Percentiles rank a stretch among this genome's conserved stretches.
These are phyloP conservation scores for Mollisia scopiformis DNA, from an alignment of 2,329 filamentous ascomycete species.

Conservation along the genomic window DNA sequence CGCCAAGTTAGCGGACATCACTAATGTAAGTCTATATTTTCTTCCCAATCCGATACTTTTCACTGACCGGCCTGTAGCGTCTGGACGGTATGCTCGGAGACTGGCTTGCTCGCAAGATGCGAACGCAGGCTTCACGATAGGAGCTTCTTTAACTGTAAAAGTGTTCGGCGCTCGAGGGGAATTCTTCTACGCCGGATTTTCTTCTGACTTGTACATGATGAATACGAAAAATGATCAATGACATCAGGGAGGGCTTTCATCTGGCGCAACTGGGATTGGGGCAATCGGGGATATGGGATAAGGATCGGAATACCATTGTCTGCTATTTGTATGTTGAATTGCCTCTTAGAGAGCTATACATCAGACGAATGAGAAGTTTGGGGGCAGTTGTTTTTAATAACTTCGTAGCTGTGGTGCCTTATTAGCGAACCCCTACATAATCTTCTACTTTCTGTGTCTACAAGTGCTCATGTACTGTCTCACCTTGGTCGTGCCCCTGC, in stretches of 20 bases:
- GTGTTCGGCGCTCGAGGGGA: neutral
- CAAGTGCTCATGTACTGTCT: constrained; percentile 9
- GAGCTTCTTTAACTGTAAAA: constrained; percentile 22
- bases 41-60: constrained; percentile 4
- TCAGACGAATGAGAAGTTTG: too few relatives aligned
- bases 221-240: constrained; percentile 33
- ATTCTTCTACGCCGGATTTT: neutral
- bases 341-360: too few relatives aligned
- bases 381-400: too few relatives aligned
- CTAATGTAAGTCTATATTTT: constrained; percentile 57
- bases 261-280: constrained; percentile 6
- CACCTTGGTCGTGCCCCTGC: constrained; percentile 7
- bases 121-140: constrained; percentile 40
- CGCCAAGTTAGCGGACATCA: constrained; percentile 83
- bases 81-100: constrained; percentile 85
- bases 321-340: constrained; percentile 26
- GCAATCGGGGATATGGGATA: constrained; percentile 7
- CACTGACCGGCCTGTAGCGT: constrained; percentile 52
- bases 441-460: neutral
- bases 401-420: neutral
- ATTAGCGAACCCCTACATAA: constrained; percentile 10
- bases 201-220: constrained; percentile 31
- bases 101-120: constrained; percentile 75
- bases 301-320: constrained; percentile 13
- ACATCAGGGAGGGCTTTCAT: constrained; percentile 21